These are phyloP conservation scores for Diplodia intermedia DNA, from an alignment of 2,329 filamentous ascomycete species.

Conservation along the genomic window DNA sequence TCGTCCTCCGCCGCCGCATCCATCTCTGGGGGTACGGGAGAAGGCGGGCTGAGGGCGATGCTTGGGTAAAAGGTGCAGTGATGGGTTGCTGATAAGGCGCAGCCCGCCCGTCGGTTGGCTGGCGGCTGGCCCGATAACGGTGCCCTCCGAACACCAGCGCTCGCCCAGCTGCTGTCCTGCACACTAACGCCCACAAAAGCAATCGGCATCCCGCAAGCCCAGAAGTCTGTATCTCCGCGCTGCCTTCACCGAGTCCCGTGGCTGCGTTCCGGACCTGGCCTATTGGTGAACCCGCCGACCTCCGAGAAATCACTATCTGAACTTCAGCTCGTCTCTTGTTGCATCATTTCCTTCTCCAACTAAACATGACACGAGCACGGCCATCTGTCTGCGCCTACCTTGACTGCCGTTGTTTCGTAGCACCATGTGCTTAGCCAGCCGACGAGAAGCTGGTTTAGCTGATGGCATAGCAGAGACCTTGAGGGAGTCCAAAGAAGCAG, in stretches of 20 bases:
- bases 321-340: background rate
- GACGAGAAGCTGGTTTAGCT: background rate
- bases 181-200: conserved; percentile 8
- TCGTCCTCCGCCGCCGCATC: conserved; percentile 18
- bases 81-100: conserved; percentile 29
- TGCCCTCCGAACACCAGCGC: conserved; percentile 7
- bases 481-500: background rate
- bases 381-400: background rate
- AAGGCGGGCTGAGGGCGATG: conserved; percentile 7
- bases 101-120: conserved; percentile 5
- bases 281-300: conserved; percentile 5
- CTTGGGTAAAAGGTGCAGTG: conserved; percentile 30
- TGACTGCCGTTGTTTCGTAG: background rate
- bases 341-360: background rate
- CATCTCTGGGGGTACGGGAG: conserved; percentile 14
- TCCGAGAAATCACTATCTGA: background rate
- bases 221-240: background rate
- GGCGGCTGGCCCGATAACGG: conserved; percentile 26
- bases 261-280: conserved; percentile 3
- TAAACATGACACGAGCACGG: background rate
- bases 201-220: conserved; percentile 21
- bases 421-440: background rate
- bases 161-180: background rate
- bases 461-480: background rate
- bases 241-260: background rate